These are phyloP conservation scores for Trichoderma sp. DNA, from an alignment of 2,329 filamentous ascomycete genomes.

Conservation along the genomic window DNA sequence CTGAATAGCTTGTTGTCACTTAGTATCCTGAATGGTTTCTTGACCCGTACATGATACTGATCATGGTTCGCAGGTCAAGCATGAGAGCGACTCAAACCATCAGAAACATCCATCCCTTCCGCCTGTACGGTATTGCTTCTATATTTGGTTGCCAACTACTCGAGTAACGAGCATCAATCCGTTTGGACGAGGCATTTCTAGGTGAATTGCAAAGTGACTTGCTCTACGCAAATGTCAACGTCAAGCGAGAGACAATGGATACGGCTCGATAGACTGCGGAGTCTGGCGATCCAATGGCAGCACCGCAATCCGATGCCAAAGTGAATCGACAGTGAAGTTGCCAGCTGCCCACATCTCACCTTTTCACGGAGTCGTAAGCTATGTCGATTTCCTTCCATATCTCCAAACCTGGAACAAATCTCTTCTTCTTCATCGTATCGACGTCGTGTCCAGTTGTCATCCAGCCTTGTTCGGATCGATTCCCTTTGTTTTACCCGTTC, in stretches of 20 bases:
- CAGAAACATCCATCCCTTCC: too few relatives aligned
- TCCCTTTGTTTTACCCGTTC: neutral
- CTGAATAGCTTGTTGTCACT: too few relatives aligned
- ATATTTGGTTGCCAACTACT: too few relatives aligned
- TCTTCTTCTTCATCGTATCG: neutral
- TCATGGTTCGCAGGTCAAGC: too few relatives aligned
- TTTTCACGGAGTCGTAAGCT: neutral
- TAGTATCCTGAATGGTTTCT: too few relatives aligned
- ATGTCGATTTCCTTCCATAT: neutral
- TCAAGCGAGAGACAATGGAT: neutral
- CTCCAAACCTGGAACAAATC: neutral
- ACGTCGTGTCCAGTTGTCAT: neutral
- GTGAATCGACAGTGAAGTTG: constrained; percentile 8
- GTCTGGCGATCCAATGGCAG: neutral
- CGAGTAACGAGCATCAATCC: too few relatives aligned
- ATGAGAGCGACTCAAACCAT: too few relatives aligned
- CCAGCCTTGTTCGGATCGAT: neutral
- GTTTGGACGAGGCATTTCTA: too few relatives aligned
- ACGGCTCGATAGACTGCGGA: neutral
- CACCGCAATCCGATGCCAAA: neutral
- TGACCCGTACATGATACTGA: too few relatives aligned
- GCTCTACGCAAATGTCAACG: too few relatives aligned
- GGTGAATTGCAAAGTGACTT: too few relatives aligned
- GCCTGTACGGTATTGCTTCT: too few relatives aligned
- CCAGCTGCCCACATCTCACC: neutral